A percentile compares a stretch with the other conserved stretches of the same genome.
These are phyloP conservation scores for Simmondsia chinensis DNA, from an alignment of 148 eudicot species.

Conservation along the genomic window DNA sequence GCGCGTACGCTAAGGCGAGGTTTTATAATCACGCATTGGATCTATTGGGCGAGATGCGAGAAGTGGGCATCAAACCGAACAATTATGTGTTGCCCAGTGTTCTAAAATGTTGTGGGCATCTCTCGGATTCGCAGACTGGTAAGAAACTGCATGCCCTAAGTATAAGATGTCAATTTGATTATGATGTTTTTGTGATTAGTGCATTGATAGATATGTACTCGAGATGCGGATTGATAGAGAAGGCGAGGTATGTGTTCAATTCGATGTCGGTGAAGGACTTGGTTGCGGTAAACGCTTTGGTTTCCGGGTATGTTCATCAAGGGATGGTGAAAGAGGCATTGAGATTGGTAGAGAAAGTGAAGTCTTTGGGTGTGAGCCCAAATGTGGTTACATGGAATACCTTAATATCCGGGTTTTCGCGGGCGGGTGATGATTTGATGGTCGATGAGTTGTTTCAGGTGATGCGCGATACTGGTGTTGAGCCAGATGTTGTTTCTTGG, in stretches of 20 bases:
- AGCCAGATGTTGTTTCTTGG: constrained; percentile 89
- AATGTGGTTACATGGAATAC: constrained; percentile 80
- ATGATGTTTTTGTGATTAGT: constrained; percentile 49
- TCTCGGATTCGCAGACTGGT: constrained; percentile 32
- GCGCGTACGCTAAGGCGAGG: constrained; percentile 68
- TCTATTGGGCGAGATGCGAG: constrained; percentile 36
- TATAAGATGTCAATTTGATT: constrained; percentile 27
- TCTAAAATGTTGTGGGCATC: constrained; percentile 70
- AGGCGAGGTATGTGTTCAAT: constrained; percentile 52
- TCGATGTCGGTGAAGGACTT: constrained; percentile 51
- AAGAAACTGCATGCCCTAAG: constrained; percentile 31
- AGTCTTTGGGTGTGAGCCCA: constrained; percentile 32
- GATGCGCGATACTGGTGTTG: constrained; percentile 44
- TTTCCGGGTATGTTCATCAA: constrained; percentile 61
- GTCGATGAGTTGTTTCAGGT: constrained; percentile 39
- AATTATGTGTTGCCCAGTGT: constrained; percentile 68
- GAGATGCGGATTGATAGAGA: constrained; percentile 37
- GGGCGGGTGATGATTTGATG: constrained; percentile 50
- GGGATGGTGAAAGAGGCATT: constrained; percentile 54
- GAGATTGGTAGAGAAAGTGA: constrained; percentile 37
- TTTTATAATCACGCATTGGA: constrained; percentile 45
- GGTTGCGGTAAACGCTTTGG: constrained; percentile 55
- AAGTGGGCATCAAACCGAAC: constrained; percentile 31
- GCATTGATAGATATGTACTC: constrained; percentile 82
- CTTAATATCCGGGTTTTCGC: constrained; percentile 61